phyloP scores from a whole-genome alignment of 148 eudicot species.

The Silene latifolia region DNA sequence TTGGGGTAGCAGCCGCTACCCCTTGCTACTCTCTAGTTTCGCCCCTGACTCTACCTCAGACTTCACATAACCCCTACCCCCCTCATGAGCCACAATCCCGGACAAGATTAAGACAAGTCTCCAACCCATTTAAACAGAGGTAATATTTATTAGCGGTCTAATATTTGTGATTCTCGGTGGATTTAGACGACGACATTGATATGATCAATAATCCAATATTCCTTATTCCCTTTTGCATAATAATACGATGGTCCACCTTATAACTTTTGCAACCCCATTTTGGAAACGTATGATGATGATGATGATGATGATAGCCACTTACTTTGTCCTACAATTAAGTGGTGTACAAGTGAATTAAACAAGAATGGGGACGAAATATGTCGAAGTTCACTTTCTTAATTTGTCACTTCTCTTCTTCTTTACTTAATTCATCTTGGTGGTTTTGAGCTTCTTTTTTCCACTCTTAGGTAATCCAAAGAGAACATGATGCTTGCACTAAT shows the following conservation, averaged over 20 bases:
- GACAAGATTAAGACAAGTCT: too few relatives aligned
- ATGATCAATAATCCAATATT: too few relatives aligned
- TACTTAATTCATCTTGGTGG: neutral
- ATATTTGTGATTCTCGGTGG: too few relatives aligned
- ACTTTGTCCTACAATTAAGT: neutral
- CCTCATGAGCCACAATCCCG: too few relatives aligned
- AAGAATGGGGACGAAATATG: neutral
- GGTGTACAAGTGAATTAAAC: neutral
- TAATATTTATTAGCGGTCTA: too few relatives aligned
- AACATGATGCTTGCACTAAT: neutral
- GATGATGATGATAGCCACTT: conserved; percentile 1
- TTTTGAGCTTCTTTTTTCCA: neutral
- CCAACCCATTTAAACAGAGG: too few relatives aligned
- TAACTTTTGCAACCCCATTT: neutral
- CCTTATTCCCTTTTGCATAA: neutral
- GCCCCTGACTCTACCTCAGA: too few relatives aligned
- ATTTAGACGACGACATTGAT: too few relatives aligned
- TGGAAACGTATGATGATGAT: neutral
- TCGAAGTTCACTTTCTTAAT: neutral
- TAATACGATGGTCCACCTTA: neutral
- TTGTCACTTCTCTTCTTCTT: conserved; percentile 1
- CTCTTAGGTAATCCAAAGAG: neutral
- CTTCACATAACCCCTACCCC: too few relatives aligned
- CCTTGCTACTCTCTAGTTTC: too few relatives aligned
- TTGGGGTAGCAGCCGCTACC: too few relatives aligned